Evolutionary conservation across 2,329 filamentous ascomycete species (phyloP).

Genomic region (Coniosporium tulheliwenetii): DNA sequence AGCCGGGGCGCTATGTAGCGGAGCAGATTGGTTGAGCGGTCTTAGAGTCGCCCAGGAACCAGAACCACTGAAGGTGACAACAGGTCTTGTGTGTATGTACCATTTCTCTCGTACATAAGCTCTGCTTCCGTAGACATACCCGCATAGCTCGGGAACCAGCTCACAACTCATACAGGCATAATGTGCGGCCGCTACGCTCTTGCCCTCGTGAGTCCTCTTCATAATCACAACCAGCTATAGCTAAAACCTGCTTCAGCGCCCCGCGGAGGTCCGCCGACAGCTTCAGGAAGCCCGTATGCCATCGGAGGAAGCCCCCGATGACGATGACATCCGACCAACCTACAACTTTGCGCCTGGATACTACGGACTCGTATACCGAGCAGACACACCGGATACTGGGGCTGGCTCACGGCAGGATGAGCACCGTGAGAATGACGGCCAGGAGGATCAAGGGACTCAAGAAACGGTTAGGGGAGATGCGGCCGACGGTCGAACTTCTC

Average conservation of each 20-base stretch:
- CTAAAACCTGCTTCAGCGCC: constrained; percentile 38
- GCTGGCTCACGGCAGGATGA: constrained; percentile 21
- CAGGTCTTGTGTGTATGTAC: too few relatives aligned
- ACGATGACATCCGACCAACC: constrained; percentile 55
- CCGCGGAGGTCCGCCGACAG: constrained; percentile 58
- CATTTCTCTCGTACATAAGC: too few relatives aligned
- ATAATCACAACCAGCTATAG: constrained; percentile 1
- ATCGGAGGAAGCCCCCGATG: constrained; percentile 54
- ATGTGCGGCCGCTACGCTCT: constrained; percentile 59
- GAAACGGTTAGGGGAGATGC: constrained; percentile 5
- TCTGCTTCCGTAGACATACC: too few relatives aligned
- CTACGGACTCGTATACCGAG: constrained; percentile 72
- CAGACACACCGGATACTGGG: constrained; percentile 50
- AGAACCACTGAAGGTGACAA: too few relatives aligned
- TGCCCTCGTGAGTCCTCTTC: constrained; percentile 7
- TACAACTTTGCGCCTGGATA: constrained; percentile 92
- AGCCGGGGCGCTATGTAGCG: too few relatives aligned
- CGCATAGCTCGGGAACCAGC: too few relatives aligned
- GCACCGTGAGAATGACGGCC: constrained; percentile 9
- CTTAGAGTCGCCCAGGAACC: too few relatives aligned
- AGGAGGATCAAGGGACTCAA: constrained; percentile 3
- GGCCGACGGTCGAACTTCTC: constrained; percentile 9
- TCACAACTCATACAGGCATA: not conserved
- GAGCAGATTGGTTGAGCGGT: too few relatives aligned
- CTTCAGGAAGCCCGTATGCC: constrained; percentile 61